Conservation (phyloP, 352 stramenopile genomes). For the Lagenidium giganteum region DNA sequence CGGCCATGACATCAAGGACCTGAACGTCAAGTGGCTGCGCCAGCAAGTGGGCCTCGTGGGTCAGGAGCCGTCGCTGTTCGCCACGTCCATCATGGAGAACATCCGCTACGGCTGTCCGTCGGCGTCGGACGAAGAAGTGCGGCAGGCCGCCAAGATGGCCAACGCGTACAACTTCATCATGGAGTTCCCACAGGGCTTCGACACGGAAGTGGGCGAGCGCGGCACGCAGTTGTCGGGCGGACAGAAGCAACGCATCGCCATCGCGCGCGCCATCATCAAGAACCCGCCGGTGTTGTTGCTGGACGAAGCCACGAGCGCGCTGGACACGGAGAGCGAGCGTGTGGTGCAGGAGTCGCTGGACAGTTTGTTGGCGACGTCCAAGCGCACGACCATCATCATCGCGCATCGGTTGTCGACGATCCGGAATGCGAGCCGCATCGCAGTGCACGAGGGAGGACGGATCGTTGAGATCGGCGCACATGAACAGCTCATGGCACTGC, state of each 20-base stretch:
- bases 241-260: constrained; percentile 92
- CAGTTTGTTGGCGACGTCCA: constrained; percentile 24
- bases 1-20: constrained; percentile 35
- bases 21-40: constrained; percentile 51
- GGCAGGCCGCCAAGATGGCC: constrained; percentile 58
- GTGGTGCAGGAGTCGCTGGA: constrained; percentile 84
- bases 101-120: constrained; percentile 64
- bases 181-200: constrained; percentile 84
- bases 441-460: constrained; percentile 88
- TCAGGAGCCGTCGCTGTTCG: constrained; percentile 92
- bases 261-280: constrained; percentile 89
- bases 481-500: constrained; percentile 80
- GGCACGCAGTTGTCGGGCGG: constrained; percentile 88
- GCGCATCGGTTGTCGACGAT: constrained; percentile 93
- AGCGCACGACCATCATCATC: constrained; percentile 91
- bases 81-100: constrained; percentile 62
- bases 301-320: constrained; percentile 87
- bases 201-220: constrained; percentile 85
- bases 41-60: constrained; percentile 77
- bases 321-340: constrained; percentile 78
- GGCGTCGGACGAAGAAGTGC: constrained; percentile 70
- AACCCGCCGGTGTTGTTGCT: constrained; percentile 86
- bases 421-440: constrained; percentile 91
- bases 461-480: constrained; percentile 94
- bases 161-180: constrained; percentile 92